Evolutionary conservation across 1,139 yeast genomes (phyloP).

Genomic region (Diutina rugosa): DNA sequence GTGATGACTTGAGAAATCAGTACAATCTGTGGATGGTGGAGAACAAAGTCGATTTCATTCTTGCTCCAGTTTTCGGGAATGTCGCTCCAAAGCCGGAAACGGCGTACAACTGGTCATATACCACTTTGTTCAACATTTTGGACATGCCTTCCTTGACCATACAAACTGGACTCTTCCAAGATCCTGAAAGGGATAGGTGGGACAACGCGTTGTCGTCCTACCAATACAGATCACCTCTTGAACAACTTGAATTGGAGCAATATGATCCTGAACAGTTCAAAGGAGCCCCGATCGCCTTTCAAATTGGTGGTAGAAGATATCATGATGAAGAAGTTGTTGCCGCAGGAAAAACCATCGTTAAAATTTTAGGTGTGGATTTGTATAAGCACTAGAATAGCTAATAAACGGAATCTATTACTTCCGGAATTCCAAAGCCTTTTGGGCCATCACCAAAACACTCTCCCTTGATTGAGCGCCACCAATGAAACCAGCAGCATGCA

Average conservation of each 20-base stretch:
- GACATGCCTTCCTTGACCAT: conserved; percentile 42
- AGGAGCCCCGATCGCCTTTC: conserved; percentile 42
- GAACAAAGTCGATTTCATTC: conserved; percentile 51
- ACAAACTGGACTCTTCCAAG: conserved; percentile 32
- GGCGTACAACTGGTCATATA: conserved; percentile 67
- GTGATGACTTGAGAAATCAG: conserved; percentile 44
- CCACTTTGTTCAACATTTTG: conserved; percentile 51
- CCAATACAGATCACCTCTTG: conserved; percentile 1
- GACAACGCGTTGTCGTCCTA: conserved; percentile 9
- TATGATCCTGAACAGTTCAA: conserved; percentile 26
- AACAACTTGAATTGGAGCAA: conserved; percentile 12
- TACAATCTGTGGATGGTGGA: conserved; percentile 38
- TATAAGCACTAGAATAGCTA: conserved; percentile 3
- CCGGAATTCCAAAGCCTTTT: conserved; percentile 7
- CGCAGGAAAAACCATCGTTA: conserved; percentile 19
- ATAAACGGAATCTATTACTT: not conserved
- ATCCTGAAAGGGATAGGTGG: conserved; percentile 32
- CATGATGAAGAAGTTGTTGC: conserved; percentile 43
- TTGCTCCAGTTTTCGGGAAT: conserved; percentile 58
- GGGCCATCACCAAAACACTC: conserved; percentile 70
- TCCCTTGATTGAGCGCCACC: conserved; percentile 85
- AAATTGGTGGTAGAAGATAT: conserved; percentile 38
- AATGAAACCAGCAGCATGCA: conserved; percentile 95
- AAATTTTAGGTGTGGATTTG: conserved; percentile 9
- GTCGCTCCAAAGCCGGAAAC: conserved; percentile 60